Base-by-base conservation (phyloP, 2,329 filamentous ascomycete genomes). In the Geoglossum cookeanum region DNA sequence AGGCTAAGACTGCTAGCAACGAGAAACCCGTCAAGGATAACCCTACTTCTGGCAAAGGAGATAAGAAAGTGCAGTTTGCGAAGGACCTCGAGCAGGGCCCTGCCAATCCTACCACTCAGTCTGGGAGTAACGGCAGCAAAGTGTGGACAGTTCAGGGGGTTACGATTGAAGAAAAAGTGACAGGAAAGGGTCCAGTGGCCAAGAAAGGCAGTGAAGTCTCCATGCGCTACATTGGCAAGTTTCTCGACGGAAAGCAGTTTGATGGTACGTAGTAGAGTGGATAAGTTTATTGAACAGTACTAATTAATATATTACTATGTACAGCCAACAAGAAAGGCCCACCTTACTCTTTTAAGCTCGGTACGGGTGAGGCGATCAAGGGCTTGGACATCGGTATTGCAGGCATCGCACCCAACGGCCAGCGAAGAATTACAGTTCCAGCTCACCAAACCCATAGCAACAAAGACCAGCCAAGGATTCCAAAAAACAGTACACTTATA, bases 81-180 rank as follows among this genome's bases (percentile, higher is more conserved):
- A 96, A 97, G 80, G 90, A 97, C 72, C 87, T 98, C 61, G 92
- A 97, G 77, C 89, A 94, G 72, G 92, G 92, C 59, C 92, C 92
- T 61, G 94, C 89, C 48, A 82, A 83, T 63, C 83, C 86, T 58
- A 74, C 78, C 62, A 71, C 56, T n/a, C 77, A 76, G 67, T 67
- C 71, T 58, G 69, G 73, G 55, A 66, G 64, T 55, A 65, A 66
- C 61, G 64, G 66, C 42, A 65, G 72, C 61, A 74, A 75, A 68
- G 78, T 87, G 66, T 92, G 87, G 76, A 81, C 81, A 58, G 81
- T 97, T 58, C 79, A 90, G 68, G 92, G 91, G 60, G 88, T 98
- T 61, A 94, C 83, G 63, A 77, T 98, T 63, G 92, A 98, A 66
- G 92, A 98, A 77, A 90, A 91, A 77, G 97, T 95, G 76, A 69